Evolutionary conservation across 345 rosid species (phyloP).

Genomic region (Populus simonii): DNA sequence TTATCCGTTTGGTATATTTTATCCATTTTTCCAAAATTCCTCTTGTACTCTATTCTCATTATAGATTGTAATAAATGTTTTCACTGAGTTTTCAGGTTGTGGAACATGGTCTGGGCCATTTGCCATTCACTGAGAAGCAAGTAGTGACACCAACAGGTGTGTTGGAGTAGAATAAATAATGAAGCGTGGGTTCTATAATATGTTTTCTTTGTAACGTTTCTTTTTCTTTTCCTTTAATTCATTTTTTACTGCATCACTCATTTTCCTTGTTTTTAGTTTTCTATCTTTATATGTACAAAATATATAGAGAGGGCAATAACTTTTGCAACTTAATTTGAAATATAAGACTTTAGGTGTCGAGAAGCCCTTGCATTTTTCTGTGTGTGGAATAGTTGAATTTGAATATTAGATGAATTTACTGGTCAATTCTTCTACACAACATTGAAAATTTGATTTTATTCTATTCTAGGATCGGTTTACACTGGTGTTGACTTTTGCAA

Average conservation of each 20-base stretch:
- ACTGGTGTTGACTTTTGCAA: constrained; percentile 98
- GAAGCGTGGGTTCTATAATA: neutral
- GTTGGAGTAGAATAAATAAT: constrained; percentile 15
- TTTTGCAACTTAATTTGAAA: too few relatives aligned
- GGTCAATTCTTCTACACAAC: neutral
- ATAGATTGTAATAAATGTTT: constrained; percentile 9
- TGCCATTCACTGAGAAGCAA: constrained; percentile 97
- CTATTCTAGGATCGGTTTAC: constrained; percentile 67
- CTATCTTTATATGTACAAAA: neutral
- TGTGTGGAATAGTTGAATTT: neutral
- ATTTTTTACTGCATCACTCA: neutral
- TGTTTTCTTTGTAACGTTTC: neutral
- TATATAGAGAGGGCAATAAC: too few relatives aligned
- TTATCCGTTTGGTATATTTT: constrained; percentile 77
- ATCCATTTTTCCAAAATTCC: constrained; percentile 10
- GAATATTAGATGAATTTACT: neutral
- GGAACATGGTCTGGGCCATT: constrained; percentile 95
- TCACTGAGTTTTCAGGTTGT: constrained; percentile 63
- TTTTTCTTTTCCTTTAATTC: neutral
- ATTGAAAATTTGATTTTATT: constrained; percentile 9
- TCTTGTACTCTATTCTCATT: neutral
- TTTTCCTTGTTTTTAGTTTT: neutral
- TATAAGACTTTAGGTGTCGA: neutral
- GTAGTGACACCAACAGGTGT: constrained; percentile 90
- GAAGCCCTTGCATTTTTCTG: neutral